These are phyloP conservation scores for Aegilops longissima DNA, from an alignment of 176 grass and related monocot genomes.

Conservation along the genomic window DNA sequence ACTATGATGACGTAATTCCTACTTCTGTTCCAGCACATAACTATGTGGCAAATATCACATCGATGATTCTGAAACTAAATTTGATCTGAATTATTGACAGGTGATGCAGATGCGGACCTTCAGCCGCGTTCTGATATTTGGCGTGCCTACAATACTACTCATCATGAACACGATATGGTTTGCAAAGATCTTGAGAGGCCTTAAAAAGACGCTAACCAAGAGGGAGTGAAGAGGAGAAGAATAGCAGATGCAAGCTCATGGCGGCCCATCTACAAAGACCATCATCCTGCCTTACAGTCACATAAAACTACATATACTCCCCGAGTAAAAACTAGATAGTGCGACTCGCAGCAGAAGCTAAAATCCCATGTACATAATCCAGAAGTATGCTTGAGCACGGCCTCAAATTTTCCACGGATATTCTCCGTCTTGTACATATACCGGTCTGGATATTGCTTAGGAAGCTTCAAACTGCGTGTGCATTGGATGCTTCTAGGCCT, in stretches of 20 bases:
- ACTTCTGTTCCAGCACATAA: not conserved
- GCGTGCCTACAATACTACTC: slow-evolving; percentile 73
- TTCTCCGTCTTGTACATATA: slow-evolving; percentile 46
- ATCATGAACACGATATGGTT: slow-evolving; percentile 93
- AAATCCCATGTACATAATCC: slow-evolving; percentile 40
- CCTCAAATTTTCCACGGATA: slow-evolving; percentile 19
- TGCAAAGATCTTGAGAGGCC: slow-evolving; percentile 90
- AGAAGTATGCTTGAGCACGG: slow-evolving; percentile 2
- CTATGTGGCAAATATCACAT: not conserved
- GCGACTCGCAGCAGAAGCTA: slow-evolving; percentile 21
- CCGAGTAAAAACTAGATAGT: slow-evolving; percentile 25
- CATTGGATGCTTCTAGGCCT: slow-evolving; percentile 14
- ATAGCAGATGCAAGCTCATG: slow-evolving; percentile 21
- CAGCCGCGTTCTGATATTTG: slow-evolving; percentile 62
- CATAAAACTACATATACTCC: slow-evolving; percentile 21
- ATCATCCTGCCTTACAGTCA: slow-evolving; percentile 24
- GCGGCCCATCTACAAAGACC: not conserved
- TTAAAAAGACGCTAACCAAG: slow-evolving; percentile 88
- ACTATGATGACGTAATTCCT: slow-evolving; percentile 72
- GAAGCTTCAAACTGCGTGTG: slow-evolving; percentile 19
- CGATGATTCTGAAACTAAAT: slow-evolving; percentile 18
- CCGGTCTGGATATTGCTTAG: slow-evolving; percentile 18
- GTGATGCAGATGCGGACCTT: slow-evolving; percentile 65
- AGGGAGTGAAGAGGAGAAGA: slow-evolving; percentile 78
- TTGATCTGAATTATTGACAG: slow-evolving; percentile 47